Evolutionary conservation across 441 rosid species (phyloP), one percentile per base, ranked within the genome.

Genomic region (Gossypium gossypioides): DNA sequence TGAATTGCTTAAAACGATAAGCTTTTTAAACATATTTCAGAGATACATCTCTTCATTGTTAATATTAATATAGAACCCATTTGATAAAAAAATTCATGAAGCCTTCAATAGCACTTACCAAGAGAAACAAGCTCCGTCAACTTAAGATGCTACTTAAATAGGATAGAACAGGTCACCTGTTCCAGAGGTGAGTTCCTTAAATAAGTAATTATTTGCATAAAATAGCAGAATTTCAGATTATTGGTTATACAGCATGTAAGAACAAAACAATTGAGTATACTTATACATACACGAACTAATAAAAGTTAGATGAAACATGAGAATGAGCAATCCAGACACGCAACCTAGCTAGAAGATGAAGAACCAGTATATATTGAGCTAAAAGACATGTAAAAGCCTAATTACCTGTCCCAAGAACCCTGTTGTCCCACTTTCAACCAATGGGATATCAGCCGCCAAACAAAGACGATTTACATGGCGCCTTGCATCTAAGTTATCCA

Each of bases 361-460:
- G 25, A 50, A 25, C 54, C n/a, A 7, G 54, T 37, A 50, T 15
- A 19, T 29, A 60, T 60, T 15, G 29, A n/a, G 22, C 59, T 3
- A 34, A 50, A 73, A 27, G 59, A 68, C 60, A 4, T 3, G 15
- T 24, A 58, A 73, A 72, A 75, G 8, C 69, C 62, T 9, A 46
- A 76, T 74, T 64, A 95, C 99, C 97, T 95, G 99, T 81, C 99
- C 99, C 40, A 95, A 79, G 86, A 95, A 95, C 59, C 99, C 98
- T 29, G 98, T 92, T 63, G 99, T 91, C 78, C 99, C 99, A 83
- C 99, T 95, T 82, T 95, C 99, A 62, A 95, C 93, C 80, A 95
- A 81, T 74, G 99, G 96, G 73, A 95, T 90, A 80, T 87, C 95
- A 69, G 97, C 97, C 25, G 98, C 97, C 83, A 92, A 84, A 81